A percentile compares a stretch with the other conserved stretches of the same genome.
These are phyloP conservation scores for Magnolia officinalis DNA, from an alignment of 164 flowering plant species.

Conservation along the genomic window DNA sequence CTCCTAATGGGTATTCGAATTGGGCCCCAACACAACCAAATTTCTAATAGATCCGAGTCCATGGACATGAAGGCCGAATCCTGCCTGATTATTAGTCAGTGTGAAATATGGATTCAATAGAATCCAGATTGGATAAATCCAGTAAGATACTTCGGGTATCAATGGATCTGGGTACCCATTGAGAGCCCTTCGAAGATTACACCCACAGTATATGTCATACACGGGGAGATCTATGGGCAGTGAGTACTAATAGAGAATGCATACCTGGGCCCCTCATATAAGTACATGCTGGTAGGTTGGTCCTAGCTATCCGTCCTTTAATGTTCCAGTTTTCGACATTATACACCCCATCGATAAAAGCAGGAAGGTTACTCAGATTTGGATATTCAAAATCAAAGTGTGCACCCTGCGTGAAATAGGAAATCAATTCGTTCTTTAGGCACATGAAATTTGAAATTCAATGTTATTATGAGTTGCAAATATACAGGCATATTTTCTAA, in stretches of 20 bases:
- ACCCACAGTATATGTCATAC: too few species aligned
- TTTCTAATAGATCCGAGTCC: too few species aligned
- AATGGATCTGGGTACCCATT: too few species aligned
- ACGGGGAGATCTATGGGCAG: neutral
- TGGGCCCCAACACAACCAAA: too few species aligned
- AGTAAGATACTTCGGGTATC: too few species aligned
- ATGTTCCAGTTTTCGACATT: slow-evolving; percentile 11
- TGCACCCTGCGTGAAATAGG: slow-evolving; percentile 3
- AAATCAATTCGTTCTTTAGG: neutral
- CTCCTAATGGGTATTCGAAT: too few species aligned
- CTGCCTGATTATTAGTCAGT: too few species aligned
- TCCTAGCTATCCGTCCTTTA: slow-evolving; percentile 4
- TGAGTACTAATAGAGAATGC: neutral
- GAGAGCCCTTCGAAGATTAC: too few species aligned
- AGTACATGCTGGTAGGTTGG: slow-evolving; percentile 13
- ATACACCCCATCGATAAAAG: slow-evolving; percentile 6
- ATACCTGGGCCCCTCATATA: slow-evolving; percentile 14
- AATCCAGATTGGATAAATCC: too few species aligned
- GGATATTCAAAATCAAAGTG: slow-evolving; percentile 13
- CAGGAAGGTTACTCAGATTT: neutral
- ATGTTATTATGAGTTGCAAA: neutral
- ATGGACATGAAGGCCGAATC: too few species aligned
- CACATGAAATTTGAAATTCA: neutral
- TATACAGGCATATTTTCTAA: neutral
- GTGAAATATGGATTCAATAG: too few species aligned